Base-by-base conservation (phyloP, 2,329 filamentous ascomycete genomes). In the Xylariomycetidae sp. region DNA sequence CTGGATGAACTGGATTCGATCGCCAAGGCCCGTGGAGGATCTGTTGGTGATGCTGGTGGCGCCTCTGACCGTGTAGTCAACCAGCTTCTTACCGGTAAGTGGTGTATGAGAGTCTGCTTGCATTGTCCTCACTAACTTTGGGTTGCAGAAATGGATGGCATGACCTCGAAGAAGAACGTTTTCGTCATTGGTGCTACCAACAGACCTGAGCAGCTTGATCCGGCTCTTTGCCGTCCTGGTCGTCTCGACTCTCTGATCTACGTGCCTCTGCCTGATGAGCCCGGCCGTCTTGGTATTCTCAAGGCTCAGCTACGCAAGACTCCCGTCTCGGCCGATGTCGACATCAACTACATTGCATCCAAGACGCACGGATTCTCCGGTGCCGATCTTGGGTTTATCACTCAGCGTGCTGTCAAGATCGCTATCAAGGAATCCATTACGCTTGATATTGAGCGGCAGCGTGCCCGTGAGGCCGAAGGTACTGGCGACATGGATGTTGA, bases 151-250 rank as follows among this genome's bases (percentile, higher is more conserved):
- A 96, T 97, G 90, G 90, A 97, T 51, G 90, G 90, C 55, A 97
- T 97, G 90, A 97, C 90, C 28, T 96, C 90, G 25, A 98, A 98
- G 86, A 98, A 98, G 85, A 98, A 98, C 63, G 92, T 98, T 46
- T 98, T 98, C 68, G 92, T 98, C 48, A 98, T 98, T 54, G 92
- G 92, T 63, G 92, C 92, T 28, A 98, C 92, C 66, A 98, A 98
- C 74, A 80, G 92, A 72, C 92, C 92, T 27, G 92, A 98, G 72
- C 92, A 97, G 72, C 85, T 98, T 40, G 92, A 98, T 65, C 92
- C 92, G 61, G 92, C 92, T 51, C 78, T 98, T 53, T 96, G 90
- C 78, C 89, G 92, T 77, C 92, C 92, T 37, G 92, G 92, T 51
- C 92, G 92, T 88, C 85, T 98, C 30, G 92, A 98, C 65, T 97